Evolutionary conservation across 176 grass and related monocot species (phyloP).

Genomic region (Avena insularis): DNA sequence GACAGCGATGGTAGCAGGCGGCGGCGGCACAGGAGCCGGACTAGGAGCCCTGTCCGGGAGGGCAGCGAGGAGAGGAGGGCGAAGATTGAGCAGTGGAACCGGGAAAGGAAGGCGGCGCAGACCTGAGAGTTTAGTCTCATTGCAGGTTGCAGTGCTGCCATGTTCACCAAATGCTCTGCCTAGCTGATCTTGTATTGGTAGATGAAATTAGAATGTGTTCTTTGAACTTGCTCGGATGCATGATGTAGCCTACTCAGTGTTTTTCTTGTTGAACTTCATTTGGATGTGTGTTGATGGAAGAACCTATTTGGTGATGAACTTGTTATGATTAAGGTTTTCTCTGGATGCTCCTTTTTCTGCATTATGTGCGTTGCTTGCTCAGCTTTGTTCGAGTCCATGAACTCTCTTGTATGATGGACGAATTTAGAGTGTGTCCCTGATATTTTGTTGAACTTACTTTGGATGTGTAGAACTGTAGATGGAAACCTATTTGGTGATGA

Average conservation of each 20-base stretch:
- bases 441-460: background rate
- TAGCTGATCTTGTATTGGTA: constrained; percentile 15
- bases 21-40: constrained; percentile 51
- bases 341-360: background rate
- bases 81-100: constrained; percentile 85
- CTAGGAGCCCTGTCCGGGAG: constrained; percentile 65
- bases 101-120: constrained; percentile 63
- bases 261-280: background rate
- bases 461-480: background rate
- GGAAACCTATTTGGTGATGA: constrained; percentile 30
- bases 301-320: constrained; percentile 24
- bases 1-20: constrained; percentile 57
- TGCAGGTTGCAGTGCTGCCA: background rate
- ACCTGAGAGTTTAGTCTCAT: background rate
- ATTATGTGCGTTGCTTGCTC: background rate
- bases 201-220: background rate
- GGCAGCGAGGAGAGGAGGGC: constrained; percentile 90
- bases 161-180: background rate
- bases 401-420: too few species aligned
- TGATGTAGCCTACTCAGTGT: constrained; percentile 1
- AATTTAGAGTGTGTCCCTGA: background rate
- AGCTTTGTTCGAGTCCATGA: background rate
- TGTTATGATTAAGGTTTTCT: background rate
- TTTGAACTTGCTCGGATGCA: background rate
- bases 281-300: background rate